Base-by-base conservation (phyloP, 768 basidiomycete species). In the Russula lepida region DNA sequence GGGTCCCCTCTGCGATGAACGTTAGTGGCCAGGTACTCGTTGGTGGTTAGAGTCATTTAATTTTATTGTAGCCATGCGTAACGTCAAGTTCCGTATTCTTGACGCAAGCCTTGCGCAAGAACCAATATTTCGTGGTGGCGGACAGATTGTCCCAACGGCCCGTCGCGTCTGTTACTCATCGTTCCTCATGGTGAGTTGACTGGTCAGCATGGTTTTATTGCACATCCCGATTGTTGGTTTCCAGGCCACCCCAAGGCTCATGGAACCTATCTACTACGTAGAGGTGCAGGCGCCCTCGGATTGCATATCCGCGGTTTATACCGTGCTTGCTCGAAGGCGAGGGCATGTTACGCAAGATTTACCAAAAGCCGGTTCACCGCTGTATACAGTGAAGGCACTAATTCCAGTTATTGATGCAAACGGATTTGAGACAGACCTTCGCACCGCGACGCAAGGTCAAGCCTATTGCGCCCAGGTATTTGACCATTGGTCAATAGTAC, bases 241-340 rank as follows among this genome's bases (percentile, higher is more conserved):
- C 54, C 54, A 95, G 94, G 94, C 95, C 17, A 91, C 94, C 3
- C 95, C 95, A 4, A 84, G 94, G 60, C 74, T 97, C 61, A 93
- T 95, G 85, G 95, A 99, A 73, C 97, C 97, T 4, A 86, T 98
- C 64, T 98, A 95, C 79, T 98, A 92, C 71, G 95, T 98, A 56
- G 97, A 99, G 74, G 95, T 99, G n/a, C 95, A 98, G 74, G 92
- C 95, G 7, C 97, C 97, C 8, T 93, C 95, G 19, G 97, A 99
- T 71, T 98, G 97, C 70, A 95, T 99, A 64, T 97, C 97, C 23
- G 94, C 95, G 12, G 95, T 99, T 37, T 98, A 98, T 73, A 97
- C 94, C 5, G 97, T 98, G 48, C 88, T 99, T 55, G 95, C 97
- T n/a, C 84, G 97, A 62, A 88, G 97, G 60, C 84, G 97, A 74